Base-by-base conservation (phyloP, 73 alveolate species). In the Paraurostyla sp. region DNA sequence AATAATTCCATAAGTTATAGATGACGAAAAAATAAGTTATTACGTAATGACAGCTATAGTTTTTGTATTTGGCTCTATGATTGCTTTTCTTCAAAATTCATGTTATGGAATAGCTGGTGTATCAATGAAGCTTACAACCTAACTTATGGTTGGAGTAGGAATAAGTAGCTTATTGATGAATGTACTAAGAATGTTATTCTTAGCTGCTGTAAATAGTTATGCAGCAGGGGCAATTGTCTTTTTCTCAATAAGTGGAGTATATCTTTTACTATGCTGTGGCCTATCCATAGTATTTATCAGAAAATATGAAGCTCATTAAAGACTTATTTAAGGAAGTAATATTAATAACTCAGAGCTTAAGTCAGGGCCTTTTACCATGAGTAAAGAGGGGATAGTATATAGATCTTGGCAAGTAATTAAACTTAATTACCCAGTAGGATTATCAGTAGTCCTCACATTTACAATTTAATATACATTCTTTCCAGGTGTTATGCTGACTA, bases 401-500 rank as follows among this genome's bases (percentile, higher is more conserved):
- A 20, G 25, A 22, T 50, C 50, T 18, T 71, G 82, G 83, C 6
- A 71, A 22, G 85, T 87, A 0, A 76, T 54, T 42, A 33, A 45
- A 54, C 60, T 51, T 7, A 68, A 51, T 15, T 29, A 50, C 54
- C 62, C 85, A 15, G 20, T 45, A 50, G 89, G 84, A 0, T 22
- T 76, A 22, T 65, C 75, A 25, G 89, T 87, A 0, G 73, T 76
- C 2, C 59, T 30, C 18, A 38, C 80, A 33, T 88, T 78, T 81
- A 32, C 76, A 15, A 58, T 88, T 58, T 41, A 84, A 6, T 76
- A 42, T 46, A 83, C 85, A 0, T 69, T 48, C n/a, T 88, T 88
- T 87, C 90, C 90, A 23, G 94, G 94, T 43, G 80, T 83, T 0
- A 42, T 43, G 46, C 91, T 88, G 22, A 56, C 48, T 11, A 59